Percentiles rank a stretch among this genome's conserved stretches.
phyloP scores from a whole-genome alignment of 225 moss, liverwort and hornwort species.

The Polytrichum formosum region DNA sequence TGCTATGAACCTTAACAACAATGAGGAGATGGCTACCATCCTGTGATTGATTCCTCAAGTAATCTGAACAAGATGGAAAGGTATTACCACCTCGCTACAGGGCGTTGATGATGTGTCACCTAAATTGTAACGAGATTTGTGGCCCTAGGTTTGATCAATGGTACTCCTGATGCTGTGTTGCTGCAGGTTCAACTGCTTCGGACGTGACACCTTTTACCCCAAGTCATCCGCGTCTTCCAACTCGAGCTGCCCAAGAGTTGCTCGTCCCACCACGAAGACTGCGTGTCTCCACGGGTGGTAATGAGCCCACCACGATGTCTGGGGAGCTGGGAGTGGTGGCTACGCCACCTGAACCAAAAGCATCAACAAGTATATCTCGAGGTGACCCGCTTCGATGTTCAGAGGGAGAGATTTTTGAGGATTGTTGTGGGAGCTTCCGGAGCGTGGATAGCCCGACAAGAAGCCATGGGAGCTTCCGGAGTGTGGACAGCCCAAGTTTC shows the following conservation, averaged over 20 bases:
- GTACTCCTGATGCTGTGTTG: background rate
- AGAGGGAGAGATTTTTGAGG: slow-evolving; percentile 35
- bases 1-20: no score
- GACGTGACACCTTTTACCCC: slow-evolving; percentile 46
- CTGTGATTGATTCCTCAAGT: no score
- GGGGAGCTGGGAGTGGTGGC: slow-evolving; percentile 14
- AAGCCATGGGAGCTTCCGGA: slow-evolving; percentile 32
- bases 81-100: no score
- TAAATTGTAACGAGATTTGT: no score
- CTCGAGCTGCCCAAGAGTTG: slow-evolving; percentile 50
- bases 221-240: slow-evolving; percentile 44
- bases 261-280: slow-evolving; percentile 51
- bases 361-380: slow-evolving; percentile 6
- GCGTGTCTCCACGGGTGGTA: slow-evolving; percentile 20
- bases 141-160: no score
- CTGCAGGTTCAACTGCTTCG: slow-evolving; percentile 31
- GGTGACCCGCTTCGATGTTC: slow-evolving; percentile 24
- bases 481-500: slow-evolving; percentile 36
- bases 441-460: slow-evolving; percentile 31
- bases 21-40: no score
- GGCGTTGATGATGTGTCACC: no score
- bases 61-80: no score
- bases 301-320: slow-evolving; percentile 6
- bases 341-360: slow-evolving; percentile 15
- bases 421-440: slow-evolving; percentile 44